Percentiles rank a stretch among this genome's conserved stretches.
Conservation (phyloP, 2,329 filamentous ascomycete genomes). For the Mariannaea sp. region DNA sequence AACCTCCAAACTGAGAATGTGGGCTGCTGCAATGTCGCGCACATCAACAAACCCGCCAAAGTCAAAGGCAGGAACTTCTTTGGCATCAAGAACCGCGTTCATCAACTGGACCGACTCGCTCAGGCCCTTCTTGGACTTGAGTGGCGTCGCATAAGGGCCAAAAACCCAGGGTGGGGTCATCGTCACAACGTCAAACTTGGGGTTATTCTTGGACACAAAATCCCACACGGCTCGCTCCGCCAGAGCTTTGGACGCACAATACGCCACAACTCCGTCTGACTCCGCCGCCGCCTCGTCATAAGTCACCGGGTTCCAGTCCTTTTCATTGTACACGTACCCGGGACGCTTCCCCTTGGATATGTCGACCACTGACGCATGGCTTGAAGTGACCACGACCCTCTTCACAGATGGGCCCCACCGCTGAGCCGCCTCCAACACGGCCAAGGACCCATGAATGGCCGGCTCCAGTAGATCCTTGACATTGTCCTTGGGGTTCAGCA, state of each 20-base stretch:
- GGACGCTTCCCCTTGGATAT: slow-evolving; percentile 45
- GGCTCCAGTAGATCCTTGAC: slow-evolving; percentile 56
- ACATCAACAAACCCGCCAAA: slow-evolving; percentile 57
- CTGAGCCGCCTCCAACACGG: slow-evolving; percentile 55
- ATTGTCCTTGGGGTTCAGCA: slow-evolving; percentile 60
- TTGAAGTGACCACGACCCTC: slow-evolving; percentile 62
- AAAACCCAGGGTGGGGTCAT: slow-evolving; percentile 68
- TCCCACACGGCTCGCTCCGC: slow-evolving; percentile 71
- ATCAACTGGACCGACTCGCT: slow-evolving; percentile 26
- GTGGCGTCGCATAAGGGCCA: slow-evolving; percentile 55
- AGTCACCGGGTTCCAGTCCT: slow-evolving; percentile 40
- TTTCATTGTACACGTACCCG: slow-evolving; percentile 34
- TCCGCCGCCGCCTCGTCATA: slow-evolving; percentile 24
- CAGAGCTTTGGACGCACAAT: slow-evolving; percentile 52
- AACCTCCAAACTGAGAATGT: slow-evolving; percentile 61
- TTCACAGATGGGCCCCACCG: slow-evolving; percentile 57
- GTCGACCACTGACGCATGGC: slow-evolving; percentile 44
- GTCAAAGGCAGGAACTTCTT: slow-evolving; percentile 26
- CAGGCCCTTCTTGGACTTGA: slow-evolving; percentile 20
- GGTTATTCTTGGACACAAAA: slow-evolving; percentile 35
- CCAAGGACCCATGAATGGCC: slow-evolving; percentile 57
- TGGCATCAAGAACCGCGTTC: slow-evolving; percentile 23
- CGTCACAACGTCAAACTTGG: slow-evolving; percentile 63
- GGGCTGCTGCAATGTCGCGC: slow-evolving; percentile 62
- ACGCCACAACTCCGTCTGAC: slow-evolving; percentile 26